Evolutionary conservation across 2,329 filamentous ascomycete species (phyloP).

Genomic region (Fusarium coicis): DNA sequence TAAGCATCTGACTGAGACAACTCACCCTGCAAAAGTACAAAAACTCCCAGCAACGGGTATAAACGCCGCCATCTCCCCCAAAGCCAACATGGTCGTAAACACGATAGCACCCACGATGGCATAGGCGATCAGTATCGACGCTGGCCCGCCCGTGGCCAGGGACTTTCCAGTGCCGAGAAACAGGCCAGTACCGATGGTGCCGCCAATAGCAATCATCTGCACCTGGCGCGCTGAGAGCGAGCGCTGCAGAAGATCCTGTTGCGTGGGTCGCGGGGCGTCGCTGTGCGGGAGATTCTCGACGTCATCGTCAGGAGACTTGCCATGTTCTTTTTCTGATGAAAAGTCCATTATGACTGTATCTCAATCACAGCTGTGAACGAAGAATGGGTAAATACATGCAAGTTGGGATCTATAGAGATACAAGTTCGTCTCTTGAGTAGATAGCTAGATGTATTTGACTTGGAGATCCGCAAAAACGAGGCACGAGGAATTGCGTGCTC

Average conservation of each 20-base stretch:
- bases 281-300: constrained; percentile 28
- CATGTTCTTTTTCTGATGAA: constrained; percentile 27
- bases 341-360: no score
- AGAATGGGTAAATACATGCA: background rate
- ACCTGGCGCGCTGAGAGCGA: constrained; percentile 70
- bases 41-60: constrained; percentile 64
- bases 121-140: constrained; percentile 67
- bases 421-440: background rate
- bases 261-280: constrained; percentile 27
- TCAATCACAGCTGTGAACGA: background rate
- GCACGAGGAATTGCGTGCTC: constrained; percentile 46
- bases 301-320: constrained; percentile 26
- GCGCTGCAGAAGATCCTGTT: constrained; percentile 61
- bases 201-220: constrained; percentile 73
- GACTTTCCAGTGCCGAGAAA: constrained; percentile 72
- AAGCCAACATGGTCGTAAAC: constrained; percentile 66
- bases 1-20: no score
- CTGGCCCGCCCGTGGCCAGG: constrained; percentile 68
- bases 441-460: background rate
- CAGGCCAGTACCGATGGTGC: constrained; percentile 69
- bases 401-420: background rate
- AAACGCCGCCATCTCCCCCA: constrained; percentile 71
- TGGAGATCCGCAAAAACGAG: constrained; percentile 8
- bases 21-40: constrained; percentile 58
- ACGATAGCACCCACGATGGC: constrained; percentile 67